Evolutionary conservation across 2,329 filamentous ascomycete species (phyloP), one percentile per base, ranked within the genome.

Genomic region (Aschersonia sp.): DNA sequence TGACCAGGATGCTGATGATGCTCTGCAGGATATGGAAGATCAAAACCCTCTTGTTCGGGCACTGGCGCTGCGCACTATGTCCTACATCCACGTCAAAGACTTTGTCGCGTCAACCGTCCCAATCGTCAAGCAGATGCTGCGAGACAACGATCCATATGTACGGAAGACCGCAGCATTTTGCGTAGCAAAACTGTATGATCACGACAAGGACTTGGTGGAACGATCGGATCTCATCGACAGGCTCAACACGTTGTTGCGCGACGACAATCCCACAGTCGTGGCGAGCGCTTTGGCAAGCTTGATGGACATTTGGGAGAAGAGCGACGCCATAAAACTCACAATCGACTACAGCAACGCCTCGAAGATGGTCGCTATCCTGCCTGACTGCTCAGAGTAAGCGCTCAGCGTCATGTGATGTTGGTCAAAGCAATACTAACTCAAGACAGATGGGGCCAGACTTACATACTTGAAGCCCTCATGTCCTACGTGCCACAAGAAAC

Each of bases 231-330:
- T 98, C 46, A 97, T 98, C 56, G 89, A 96, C 60, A 78, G 83
- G 52, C 73, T 98, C 43, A 98, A 98, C 65, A 72, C 78, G 42
- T 83, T 98, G 71, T 69, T 98, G 48, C 80, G 88, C 59, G 92
- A 98, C 57, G 90, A 97, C 63, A 98, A 98, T 59, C 90, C 92
- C 0, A 98, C 92, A 0, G 92, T 98, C 3, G 90, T 98, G 29
- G 90, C 92, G 9, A 96, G 89, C 61, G 89, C 94, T 6, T 68
- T 98, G 52, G 90, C 92, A 30, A 76, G 85, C 37, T 65, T 98
- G 58, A 92, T 95, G 79, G 92, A 98, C 64, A 97, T 98, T 45
- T 98, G 92, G 92, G 92, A 97, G 63, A 78, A 90, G 50, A 97
- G 89, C 62, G 90, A 97, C 64, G 87, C 85, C 50, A 98, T 98